Evolutionary conservation across 1,139 yeast species (phyloP), one percentile per base, ranked within the genome.

Genomic region (Saccharomycopsis phalli): DNA sequence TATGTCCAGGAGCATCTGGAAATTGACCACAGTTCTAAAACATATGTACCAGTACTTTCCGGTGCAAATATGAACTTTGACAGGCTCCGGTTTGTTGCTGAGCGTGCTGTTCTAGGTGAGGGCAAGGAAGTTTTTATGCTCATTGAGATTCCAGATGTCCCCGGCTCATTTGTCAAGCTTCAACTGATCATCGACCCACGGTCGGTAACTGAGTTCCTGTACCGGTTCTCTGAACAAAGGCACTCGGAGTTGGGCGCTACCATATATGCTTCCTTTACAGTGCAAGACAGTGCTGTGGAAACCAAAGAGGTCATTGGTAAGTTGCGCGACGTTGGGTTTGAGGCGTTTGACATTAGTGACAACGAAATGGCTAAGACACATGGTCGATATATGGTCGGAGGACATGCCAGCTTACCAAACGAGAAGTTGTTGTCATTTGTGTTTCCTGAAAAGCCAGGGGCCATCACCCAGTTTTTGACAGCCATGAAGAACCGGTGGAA

Each of bases 41-140:
- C 84, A 0, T 88, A 86, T 54, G 83, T 84, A 22, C 93, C 96
- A 6, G 71, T 93, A 21, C 67, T 91, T 43, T 82, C 94, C 27
- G 99, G 97, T 46, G 99, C 99, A 28, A 91, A 91, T 62, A 88
- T 91, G 95, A 91, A 93, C 63, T 91, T 91, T 58, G 98, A 88
- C 61, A 74, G 99, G 54, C 68, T 91, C 51, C 73, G 99, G 57
- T 91, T 91, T 60, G 97, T 91, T n/a, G 78, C 95, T 47, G 99
- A 91, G 63, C 80, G 99, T 61, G 96, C 98, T 4, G 94, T 86
- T 43, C 71, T 91, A 21, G 99, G 98, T 64, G 97, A 91, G 60
- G 98, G 97, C 42, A 83, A 81, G 52, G 99, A 91, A 64, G 95
- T 87, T 8, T 91, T 94, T 50, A 69, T 91, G 65, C 76, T 83